A percentile compares a stretch with the other conserved stretches of the same genome.
Evolutionary conservation across 2,329 filamentous ascomycete genomes (phyloP).

Genomic region (Microdochium paspali): DNA sequence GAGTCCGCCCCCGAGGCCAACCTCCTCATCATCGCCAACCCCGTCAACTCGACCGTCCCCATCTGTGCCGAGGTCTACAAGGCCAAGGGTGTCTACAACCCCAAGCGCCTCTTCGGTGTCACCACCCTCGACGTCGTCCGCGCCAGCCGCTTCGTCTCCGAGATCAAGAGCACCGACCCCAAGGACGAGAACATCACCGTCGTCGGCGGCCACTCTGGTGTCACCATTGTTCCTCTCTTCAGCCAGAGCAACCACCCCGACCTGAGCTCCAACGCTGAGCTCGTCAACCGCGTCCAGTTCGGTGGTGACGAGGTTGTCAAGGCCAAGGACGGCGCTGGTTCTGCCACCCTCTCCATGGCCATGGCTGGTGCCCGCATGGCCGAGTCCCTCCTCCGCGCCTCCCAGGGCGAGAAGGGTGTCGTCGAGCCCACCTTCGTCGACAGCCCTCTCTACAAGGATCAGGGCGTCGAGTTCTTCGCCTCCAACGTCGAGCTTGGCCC

Average conservation of each 20-base stretch:
- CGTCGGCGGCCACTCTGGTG: conserved; percentile 92
- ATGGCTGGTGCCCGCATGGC: conserved; percentile 82
- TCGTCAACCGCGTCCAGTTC: conserved; percentile 94
- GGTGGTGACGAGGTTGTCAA: conserved; percentile 98
- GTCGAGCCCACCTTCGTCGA: conserved; percentile 96
- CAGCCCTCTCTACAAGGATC: conserved; percentile 95
- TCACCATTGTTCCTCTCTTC: conserved; percentile 97
- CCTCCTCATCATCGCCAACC: conserved; percentile 96
- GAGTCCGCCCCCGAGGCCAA: conserved; percentile 85
- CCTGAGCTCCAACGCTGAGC: conserved; percentile 67
- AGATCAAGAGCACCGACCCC: conserved; percentile 86
- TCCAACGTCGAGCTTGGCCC: conserved; percentile 93
- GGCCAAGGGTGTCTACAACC: conserved; percentile 91
- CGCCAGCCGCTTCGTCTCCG: conserved; percentile 92
- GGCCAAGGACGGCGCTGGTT: conserved; percentile 97
- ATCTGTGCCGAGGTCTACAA: conserved; percentile 98
- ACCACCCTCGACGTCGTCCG: conserved; percentile 98
- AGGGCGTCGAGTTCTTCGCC: conserved; percentile 95
- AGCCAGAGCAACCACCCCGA: conserved; percentile 84
- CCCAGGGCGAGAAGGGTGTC: conserved; percentile 89
- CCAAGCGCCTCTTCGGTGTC: conserved; percentile 97
- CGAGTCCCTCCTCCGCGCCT: conserved; percentile 86
- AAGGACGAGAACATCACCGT: conserved; percentile 91
- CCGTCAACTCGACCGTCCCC: conserved; percentile 98
- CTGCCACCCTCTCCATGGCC: conserved; percentile 96